Conservation (phyloP, 164 flowering plant genomes). For the Piper longum region DNA sequence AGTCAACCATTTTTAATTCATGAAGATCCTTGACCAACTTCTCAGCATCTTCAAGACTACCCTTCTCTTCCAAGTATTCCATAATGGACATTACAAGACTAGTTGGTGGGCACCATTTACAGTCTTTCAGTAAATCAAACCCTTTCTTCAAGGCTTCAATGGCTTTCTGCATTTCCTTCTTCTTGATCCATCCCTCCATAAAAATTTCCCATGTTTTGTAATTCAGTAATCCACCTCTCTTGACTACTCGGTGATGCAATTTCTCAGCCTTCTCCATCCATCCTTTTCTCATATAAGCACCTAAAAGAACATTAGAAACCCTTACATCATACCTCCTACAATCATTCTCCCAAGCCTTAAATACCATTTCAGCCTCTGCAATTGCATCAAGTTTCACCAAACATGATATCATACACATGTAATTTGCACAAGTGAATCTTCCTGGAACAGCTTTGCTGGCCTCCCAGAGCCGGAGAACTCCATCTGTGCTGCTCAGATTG, state of each 20-base stretch:
- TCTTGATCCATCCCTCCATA: slow-evolving; percentile 45
- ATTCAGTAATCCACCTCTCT: slow-evolving; percentile 47
- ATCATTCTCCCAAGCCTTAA: slow-evolving; percentile 33
- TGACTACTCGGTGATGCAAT: slow-evolving; percentile 31
- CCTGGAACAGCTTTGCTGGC: slow-evolving; percentile 29
- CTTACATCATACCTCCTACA: slow-evolving; percentile 40
- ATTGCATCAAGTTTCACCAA: slow-evolving; percentile 48
- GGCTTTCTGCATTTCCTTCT: slow-evolving; percentile 35
- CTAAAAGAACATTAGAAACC: slow-evolving; percentile 51
- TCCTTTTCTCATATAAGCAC: slow-evolving; percentile 40
- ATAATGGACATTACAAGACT: slow-evolving; percentile 21
- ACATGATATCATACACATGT: slow-evolving; percentile 30
- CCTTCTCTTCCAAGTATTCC: slow-evolving; percentile 26
- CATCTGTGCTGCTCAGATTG: slow-evolving; percentile 28
- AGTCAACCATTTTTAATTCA: slow-evolving; percentile 21
- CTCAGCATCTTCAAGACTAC: slow-evolving; percentile 22
- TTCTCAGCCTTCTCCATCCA: slow-evolving; percentile 36
- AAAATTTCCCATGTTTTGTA: slow-evolving; percentile 67
- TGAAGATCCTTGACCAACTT: slow-evolving; percentile 16
- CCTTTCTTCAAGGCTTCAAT: slow-evolving; percentile 38
- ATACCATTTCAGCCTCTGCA: slow-evolving; percentile 33
- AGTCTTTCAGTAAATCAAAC: slow-evolving; percentile 22
- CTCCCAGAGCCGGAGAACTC: slow-evolving; percentile 43
- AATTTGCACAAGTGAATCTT: slow-evolving; percentile 35
- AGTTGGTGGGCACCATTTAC: slow-evolving; percentile 34